A percentile compares a stretch with the other conserved stretches of the same genome.
phyloP scores from a whole-genome alignment of 768 basidiomycete genomes.

The Leccinum obscurum region DNA sequence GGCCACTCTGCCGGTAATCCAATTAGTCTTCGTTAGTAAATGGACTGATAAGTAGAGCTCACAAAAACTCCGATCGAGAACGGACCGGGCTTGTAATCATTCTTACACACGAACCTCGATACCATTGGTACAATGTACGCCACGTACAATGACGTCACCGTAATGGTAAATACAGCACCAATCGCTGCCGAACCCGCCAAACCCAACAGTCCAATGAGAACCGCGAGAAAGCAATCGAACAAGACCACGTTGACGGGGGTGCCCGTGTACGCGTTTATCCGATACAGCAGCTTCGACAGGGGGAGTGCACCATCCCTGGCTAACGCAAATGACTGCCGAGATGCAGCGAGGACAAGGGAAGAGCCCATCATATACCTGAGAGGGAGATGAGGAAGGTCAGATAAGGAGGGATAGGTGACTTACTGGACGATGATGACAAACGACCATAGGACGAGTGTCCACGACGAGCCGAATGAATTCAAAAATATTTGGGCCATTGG shows the following conservation, averaged over 20 bases:
- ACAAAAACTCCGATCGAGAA: slow-evolving; percentile 46
- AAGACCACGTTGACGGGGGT: slow-evolving; percentile 62
- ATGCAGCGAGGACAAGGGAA: slow-evolving; percentile 42
- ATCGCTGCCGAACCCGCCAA: slow-evolving; percentile 55
- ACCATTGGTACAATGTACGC: slow-evolving; percentile 47
- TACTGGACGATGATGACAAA: slow-evolving; percentile 50
- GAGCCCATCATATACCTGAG: slow-evolving; percentile 48
- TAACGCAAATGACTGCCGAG: slow-evolving; percentile 56
- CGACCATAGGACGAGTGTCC: slow-evolving; percentile 51
- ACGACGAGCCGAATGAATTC: slow-evolving; percentile 41
- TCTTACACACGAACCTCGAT: slow-evolving; percentile 45
- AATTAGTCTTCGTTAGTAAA: too few species aligned
- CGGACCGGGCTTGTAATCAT: slow-evolving; percentile 45
- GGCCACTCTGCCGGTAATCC: slow-evolving; percentile 42
- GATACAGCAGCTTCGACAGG: slow-evolving; percentile 50
- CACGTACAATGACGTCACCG: slow-evolving; percentile 44
- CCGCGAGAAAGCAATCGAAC: slow-evolving; percentile 42
- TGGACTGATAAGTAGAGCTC: background rate
- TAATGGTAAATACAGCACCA: slow-evolving; percentile 54
- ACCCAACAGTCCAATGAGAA: slow-evolving; percentile 49
- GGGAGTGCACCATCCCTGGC: slow-evolving; percentile 61
- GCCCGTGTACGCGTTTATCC: slow-evolving; percentile 51
- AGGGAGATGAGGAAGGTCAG: background rate
- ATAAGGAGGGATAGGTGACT: slow-evolving; percentile 5
- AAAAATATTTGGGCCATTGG: slow-evolving; percentile 41